These are phyloP conservation scores for Backusella luteola DNA, from an alignment of 192 early-diverging fungal species.

Conservation along the genomic window DNA sequence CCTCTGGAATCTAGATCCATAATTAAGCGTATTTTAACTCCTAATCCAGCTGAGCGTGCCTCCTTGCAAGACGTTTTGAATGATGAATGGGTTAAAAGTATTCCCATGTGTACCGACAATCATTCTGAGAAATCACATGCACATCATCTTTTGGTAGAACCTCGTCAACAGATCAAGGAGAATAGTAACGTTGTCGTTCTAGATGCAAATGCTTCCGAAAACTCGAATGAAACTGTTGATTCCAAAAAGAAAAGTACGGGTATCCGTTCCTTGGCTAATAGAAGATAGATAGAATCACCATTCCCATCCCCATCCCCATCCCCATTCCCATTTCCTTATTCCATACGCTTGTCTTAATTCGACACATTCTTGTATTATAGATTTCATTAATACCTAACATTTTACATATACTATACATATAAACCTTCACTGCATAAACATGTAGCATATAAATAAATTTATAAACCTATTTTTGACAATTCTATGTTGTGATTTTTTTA, in stretches of 20 bases:
- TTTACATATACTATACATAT: neutral
- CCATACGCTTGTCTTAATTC: neutral
- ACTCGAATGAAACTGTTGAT: neutral
- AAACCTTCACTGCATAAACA: neutral
- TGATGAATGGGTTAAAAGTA: constrained; percentile 73
- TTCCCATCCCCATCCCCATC: neutral
- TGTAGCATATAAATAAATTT: neutral
- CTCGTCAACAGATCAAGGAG: constrained; percentile 10
- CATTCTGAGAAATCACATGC: constrained; percentile 16
- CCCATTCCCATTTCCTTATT: neutral
- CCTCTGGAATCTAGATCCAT: constrained; percentile 56
- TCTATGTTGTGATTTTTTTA: neutral
- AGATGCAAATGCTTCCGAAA: constrained; percentile 5
- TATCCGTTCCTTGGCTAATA: neutral
- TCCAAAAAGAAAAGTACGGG: neutral
- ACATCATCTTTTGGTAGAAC: constrained; percentile 35
- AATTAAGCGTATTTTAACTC: constrained; percentile 64
- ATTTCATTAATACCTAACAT: constrained; percentile 8
- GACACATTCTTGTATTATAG: neutral
- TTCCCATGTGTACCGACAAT: constrained; percentile 47
- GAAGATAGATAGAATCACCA: neutral
- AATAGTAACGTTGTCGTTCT: constrained; percentile 19
- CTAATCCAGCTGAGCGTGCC: constrained; percentile 53
- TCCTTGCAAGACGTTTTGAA: constrained; percentile 67
- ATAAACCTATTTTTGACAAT: neutral